Evolutionary conservation across 441 rosid genomes (phyloP).

Genomic region (Manihot esculenta): DNA sequence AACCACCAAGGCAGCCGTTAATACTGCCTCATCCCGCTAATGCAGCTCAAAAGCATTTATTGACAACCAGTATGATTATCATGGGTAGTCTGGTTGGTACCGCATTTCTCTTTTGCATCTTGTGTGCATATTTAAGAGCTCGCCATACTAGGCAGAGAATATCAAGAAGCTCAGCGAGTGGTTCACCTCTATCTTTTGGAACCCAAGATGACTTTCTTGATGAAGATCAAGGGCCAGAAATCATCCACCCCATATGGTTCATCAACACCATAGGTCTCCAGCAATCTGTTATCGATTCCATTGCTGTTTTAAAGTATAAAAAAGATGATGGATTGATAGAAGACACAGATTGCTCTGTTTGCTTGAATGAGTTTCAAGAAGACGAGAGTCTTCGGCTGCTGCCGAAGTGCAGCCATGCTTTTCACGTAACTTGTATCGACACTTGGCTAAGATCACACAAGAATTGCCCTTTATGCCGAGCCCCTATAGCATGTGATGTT

Average conservation of each 20-base stretch:
- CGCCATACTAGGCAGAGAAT: conserved; percentile 21
- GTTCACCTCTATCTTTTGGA: conserved; percentile 18
- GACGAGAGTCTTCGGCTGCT: conserved; percentile 58
- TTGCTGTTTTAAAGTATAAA: conserved; percentile 50
- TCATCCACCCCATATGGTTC: conserved; percentile 62
- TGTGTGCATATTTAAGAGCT: conserved; percentile 15
- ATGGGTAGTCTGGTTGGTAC: conserved; percentile 17
- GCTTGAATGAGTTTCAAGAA: conserved; percentile 74
- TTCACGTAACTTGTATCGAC: conserved; percentile 75
- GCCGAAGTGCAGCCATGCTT: conserved; percentile 81
- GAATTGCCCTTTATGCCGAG: conserved; percentile 82
- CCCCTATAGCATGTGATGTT: conserved; percentile 39
- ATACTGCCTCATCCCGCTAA: neutral
- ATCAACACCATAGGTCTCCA: conserved; percentile 61
- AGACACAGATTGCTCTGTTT: conserved; percentile 80
- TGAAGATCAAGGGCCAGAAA: conserved; percentile 38
- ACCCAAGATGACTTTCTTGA: conserved; percentile 36
- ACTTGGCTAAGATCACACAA: conserved; percentile 78
- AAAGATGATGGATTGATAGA: conserved; percentile 49
- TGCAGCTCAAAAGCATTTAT: neutral
- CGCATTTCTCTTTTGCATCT: conserved; percentile 25
- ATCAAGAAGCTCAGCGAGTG: conserved; percentile 16
- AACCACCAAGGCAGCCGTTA: neutral
- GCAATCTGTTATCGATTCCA: conserved; percentile 57
- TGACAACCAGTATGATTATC: conserved; percentile 16